Conservation (phyloP, 257 asterid species). For the Plantago major region DNA sequence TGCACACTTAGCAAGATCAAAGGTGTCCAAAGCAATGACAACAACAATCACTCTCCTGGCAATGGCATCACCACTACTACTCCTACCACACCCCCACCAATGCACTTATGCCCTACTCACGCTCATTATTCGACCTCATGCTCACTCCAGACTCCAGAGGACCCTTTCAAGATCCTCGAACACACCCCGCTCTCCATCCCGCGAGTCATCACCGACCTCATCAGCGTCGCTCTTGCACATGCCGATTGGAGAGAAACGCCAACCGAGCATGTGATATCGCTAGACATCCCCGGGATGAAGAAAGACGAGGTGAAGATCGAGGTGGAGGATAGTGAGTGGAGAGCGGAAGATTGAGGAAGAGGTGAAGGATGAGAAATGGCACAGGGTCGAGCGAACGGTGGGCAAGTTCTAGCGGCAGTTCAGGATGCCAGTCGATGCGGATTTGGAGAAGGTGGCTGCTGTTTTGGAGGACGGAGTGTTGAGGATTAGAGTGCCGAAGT, state of each 20-base stretch:
- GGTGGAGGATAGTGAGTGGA: slow-evolving; percentile 61
- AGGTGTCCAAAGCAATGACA: slow-evolving; percentile 12
- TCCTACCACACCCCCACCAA: slow-evolving; percentile 8
- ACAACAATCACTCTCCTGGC: slow-evolving; percentile 11
- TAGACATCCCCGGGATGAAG: slow-evolving; percentile 73
- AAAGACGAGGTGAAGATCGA: slow-evolving; percentile 62
- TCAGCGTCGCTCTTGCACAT: slow-evolving; percentile 40
- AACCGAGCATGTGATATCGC: slow-evolving; percentile 45
- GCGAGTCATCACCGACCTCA: slow-evolving; percentile 16
- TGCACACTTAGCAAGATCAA: not conserved
- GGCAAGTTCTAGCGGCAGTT: slow-evolving; percentile 86
- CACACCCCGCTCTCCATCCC: slow-evolving; percentile 31
- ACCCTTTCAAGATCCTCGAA: slow-evolving; percentile 43
- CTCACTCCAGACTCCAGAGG: slow-evolving; percentile 28
- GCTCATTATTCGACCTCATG: slow-evolving; percentile 29
- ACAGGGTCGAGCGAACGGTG: slow-evolving; percentile 59
- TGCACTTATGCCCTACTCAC: slow-evolving; percentile 40
- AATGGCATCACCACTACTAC: slow-evolving; percentile 1
- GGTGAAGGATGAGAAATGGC: slow-evolving; percentile 72
- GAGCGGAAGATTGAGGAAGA: slow-evolving; percentile 66
- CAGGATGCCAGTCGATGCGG: slow-evolving; percentile 63
- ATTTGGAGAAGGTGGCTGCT: slow-evolving; percentile 54
- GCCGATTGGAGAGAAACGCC: slow-evolving; percentile 80
- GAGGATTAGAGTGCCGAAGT: slow-evolving; percentile 51
- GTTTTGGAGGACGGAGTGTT: slow-evolving; percentile 70